Evolutionary conservation across 495 filamentous ascomycete genomes (phyloP), one percentile per base, ranked within the genome.

Genomic region (Lepidopterella palustris): DNA sequence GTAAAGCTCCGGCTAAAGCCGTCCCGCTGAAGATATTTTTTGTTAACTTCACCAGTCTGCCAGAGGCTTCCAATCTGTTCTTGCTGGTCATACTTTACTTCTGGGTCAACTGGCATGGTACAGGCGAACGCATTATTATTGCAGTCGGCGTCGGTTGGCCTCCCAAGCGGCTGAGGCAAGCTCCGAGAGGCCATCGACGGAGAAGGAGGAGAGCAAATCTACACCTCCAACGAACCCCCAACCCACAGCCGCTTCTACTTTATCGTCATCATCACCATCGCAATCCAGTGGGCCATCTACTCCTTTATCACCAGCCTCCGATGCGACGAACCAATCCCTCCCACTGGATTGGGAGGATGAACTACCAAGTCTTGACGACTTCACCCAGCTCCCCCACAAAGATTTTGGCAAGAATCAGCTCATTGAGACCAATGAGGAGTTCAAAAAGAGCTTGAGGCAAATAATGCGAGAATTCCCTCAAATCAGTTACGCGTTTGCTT

Each of bases 351-450:
- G 91, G 91, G 91, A 96, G 60, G 82, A 89, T 20, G 28, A 35
- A 4, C 32, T 53, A 6, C 64, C 56, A 1, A 39, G 35, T 11
- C 60, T 67, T 35, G 52, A 55, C 39, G 78, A 82, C 21, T 96
- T 96, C 77, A 84, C 85, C n/a, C 82, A 96, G 64, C 84, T 96
- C 9, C 91, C 91, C 0, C 87, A 92, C 55, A 80, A 82, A 60
- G 87, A 92, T 63, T 97, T 97, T 67, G 93, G 95, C 13, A 85
- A 89, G 61, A 98, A 97, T 66, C 95, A 97, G 68, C 87, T 96
- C 68, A 95, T 97, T 75, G 78, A 88, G 18, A 91, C 97, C 67
- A 92, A 96, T 72, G 83, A 89, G 61, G 90, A 96, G 62, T 92
- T 96, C 72, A 97, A 96, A 68, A 89, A 96, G 68, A 87, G 84